Evolutionary conservation across 441 rosid genomes (phyloP).

Genomic region (Corymbia calophylla): DNA sequence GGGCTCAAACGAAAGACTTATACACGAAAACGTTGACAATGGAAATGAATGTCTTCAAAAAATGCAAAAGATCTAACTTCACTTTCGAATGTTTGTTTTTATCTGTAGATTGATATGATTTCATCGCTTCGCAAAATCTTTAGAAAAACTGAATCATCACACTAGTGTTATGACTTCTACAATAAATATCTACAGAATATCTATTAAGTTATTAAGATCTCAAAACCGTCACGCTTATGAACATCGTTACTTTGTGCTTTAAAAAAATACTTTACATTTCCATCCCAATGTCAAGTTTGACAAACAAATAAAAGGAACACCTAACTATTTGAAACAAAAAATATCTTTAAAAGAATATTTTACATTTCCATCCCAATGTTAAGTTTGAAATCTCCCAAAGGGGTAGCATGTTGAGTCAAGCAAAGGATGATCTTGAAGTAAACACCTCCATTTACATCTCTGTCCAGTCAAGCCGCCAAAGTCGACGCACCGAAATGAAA

Average conservation of each 20-base stretch:
- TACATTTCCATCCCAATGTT: background rate
- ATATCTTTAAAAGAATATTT: background rate
- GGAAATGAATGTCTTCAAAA: background rate
- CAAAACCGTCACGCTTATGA: background rate
- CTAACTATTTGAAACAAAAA: background rate
- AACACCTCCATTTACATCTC: background rate
- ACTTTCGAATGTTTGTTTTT: background rate
- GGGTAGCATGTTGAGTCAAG: background rate
- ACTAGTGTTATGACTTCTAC: background rate
- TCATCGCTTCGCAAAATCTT: background rate
- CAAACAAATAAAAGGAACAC: no score
- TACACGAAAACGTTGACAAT: background rate
- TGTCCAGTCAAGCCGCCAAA: background rate
- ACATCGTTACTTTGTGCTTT: background rate
- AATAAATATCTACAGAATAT: background rate
- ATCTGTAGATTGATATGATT: background rate
- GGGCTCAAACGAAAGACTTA: background rate
- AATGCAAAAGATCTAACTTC: background rate
- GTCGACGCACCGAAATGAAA: background rate
- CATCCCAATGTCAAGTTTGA: no score
- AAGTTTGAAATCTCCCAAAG: background rate
- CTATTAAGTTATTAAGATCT: background rate
- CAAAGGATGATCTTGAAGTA: background rate
- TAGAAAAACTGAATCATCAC: background rate
- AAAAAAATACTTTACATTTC: no score